Conservation (phyloP, 305 asterid genomes). For the Withania somnifera region DNA sequence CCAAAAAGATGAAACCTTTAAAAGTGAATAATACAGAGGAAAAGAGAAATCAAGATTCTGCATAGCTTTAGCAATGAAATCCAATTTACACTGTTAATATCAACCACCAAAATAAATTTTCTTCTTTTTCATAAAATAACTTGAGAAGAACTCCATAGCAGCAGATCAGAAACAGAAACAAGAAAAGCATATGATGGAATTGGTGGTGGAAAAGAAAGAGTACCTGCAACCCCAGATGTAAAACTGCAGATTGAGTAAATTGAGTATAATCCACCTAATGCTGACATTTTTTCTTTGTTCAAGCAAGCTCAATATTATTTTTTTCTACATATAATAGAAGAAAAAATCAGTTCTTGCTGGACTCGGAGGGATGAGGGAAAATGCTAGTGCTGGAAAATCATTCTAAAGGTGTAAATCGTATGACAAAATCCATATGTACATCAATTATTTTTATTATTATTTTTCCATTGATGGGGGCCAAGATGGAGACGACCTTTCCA, state of each 20-base stretch:
- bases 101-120: neutral
- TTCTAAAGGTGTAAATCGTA: neutral
- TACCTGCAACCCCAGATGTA: slow-evolving; percentile 78
- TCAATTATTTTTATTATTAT: neutral
- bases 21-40: neutral
- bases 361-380: neutral
- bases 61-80: neutral
- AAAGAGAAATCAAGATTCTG: neutral
- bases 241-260: slow-evolving; percentile 37
- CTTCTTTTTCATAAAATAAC: neutral
- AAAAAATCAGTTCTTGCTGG: neutral
- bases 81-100: neutral
- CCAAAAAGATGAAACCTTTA: neutral
- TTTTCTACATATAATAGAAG: neutral
- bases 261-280: slow-evolving; percentile 23
- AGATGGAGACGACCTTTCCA: neutral
- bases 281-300: neutral
- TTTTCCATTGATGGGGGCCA: neutral
- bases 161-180: neutral
- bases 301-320: neutral
- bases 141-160: neutral
- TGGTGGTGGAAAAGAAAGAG: neutral
- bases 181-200: neutral
- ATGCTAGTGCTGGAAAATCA: neutral
- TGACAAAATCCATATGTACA: neutral